Conservation (phyloP, 1,139 yeast species). For the Candida tetrigidarum region DNA sequence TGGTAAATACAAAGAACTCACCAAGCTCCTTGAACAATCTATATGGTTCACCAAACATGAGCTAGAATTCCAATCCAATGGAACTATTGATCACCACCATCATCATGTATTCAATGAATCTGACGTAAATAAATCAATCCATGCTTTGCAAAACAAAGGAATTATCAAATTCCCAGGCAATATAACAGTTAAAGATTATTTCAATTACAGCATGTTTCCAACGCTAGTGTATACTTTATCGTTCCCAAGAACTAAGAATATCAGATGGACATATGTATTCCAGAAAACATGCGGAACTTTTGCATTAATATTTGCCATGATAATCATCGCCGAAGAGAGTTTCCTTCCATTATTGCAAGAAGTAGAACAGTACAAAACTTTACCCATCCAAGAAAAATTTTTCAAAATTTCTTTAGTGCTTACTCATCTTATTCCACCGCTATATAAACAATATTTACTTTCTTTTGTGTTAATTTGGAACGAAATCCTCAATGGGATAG, state of each 20-base stretch:
- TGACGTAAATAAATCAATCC: conserved; percentile 19
- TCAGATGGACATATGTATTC: conserved; percentile 71
- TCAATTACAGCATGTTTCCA: conserved; percentile 85
- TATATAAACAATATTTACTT: conserved; percentile 71
- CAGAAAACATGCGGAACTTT: conserved; percentile 78
- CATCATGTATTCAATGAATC: conserved; percentile 18
- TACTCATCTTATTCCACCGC: conserved; percentile 80
- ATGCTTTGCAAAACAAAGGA: conserved; percentile 23
- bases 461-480: conserved; percentile 95
- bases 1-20: too few relatives aligned
- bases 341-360: conserved; percentile 76
- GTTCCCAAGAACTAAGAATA: conserved; percentile 72
- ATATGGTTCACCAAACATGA: conserved; percentile 68
- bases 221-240: conserved; percentile 80
- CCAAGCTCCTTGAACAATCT: conserved; percentile 47
- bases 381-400: conserved; percentile 51
- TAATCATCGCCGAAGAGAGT: conserved; percentile 75
- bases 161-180: conserved; percentile 65
- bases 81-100: conserved; percentile 20
- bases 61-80: conserved; percentile 50
- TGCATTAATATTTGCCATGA: conserved; percentile 86
- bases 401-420: conserved; percentile 61
- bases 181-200: conserved; percentile 65
- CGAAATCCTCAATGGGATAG: conserved; percentile 85
- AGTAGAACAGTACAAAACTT: conserved; percentile 55